These are phyloP conservation scores for Emmonsia crescens DNA, from an alignment of 2,329 filamentous ascomycete genomes.

Conservation along the genomic window DNA sequence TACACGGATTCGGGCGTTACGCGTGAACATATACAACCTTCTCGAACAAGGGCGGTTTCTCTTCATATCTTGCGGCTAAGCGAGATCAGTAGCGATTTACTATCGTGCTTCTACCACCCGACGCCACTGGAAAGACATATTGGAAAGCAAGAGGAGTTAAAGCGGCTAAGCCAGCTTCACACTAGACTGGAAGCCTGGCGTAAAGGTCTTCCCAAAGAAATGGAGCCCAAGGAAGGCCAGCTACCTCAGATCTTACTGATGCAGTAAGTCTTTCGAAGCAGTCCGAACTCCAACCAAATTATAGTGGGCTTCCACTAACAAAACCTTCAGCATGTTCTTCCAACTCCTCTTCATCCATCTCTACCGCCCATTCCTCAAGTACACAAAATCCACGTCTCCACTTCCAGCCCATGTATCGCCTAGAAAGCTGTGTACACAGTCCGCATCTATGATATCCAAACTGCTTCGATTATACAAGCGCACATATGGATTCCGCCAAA, in stretches of 20 bases:
- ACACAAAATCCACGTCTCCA: slow-evolving; percentile 68
- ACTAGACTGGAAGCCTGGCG: slow-evolving; percentile 84
- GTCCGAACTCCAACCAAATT: neutral
- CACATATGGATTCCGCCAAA: slow-evolving; percentile 79
- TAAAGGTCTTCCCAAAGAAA: slow-evolving; percentile 67
- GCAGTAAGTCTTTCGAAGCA: slow-evolving; percentile 57
- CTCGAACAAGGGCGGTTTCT: slow-evolving; percentile 69
- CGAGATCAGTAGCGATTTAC: slow-evolving; percentile 85
- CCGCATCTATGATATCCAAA: slow-evolving; percentile 82
- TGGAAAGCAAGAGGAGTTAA: slow-evolving; percentile 74
- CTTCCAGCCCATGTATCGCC: slow-evolving; percentile 81
- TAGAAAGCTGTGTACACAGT: slow-evolving; percentile 79
- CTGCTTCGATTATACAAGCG: slow-evolving; percentile 91
- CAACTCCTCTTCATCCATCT: slow-evolving; percentile 92
- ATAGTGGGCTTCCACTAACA: slow-evolving; percentile 12
- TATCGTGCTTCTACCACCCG: slow-evolving; percentile 86
- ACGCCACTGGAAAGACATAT: slow-evolving; percentile 48
- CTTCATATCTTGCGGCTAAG: slow-evolving; percentile 73
- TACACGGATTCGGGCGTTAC: slow-evolving; percentile 77
- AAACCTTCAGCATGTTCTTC: slow-evolving; percentile 73
- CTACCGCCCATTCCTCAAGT: slow-evolving; percentile 90
- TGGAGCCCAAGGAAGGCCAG: slow-evolving; percentile 82
- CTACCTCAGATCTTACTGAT: slow-evolving; percentile 70
- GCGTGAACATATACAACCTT: slow-evolving; percentile 58
- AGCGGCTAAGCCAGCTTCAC: slow-evolving; percentile 85